Evolutionary conservation across 345 rosid species (phyloP).

Genomic region (Zanthoxylum bungeanum): DNA sequence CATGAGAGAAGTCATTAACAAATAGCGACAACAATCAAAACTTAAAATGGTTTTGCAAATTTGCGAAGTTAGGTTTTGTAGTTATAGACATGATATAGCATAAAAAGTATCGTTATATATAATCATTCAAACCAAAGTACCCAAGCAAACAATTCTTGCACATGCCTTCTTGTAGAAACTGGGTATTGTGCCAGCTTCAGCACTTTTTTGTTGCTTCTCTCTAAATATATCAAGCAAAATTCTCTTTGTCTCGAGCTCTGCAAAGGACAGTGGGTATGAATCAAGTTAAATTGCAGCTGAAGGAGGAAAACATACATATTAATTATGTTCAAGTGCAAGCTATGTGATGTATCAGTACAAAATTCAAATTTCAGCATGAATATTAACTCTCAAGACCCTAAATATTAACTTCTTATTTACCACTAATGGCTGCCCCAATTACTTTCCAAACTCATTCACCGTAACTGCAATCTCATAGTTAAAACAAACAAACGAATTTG

Average conservation of each 20-base stretch:
- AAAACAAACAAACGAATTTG: not conserved
- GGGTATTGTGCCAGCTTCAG: conserved; percentile 86
- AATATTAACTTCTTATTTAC: too few species aligned
- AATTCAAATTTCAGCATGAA: not conserved
- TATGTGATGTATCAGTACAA: not conserved
- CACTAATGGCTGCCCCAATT: too few species aligned
- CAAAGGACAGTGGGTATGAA: conserved; percentile 12
- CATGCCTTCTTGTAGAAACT: conserved; percentile 97
- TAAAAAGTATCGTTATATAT: not conserved
- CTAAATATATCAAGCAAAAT: conserved; percentile 97
- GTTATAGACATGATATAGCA: not conserved
- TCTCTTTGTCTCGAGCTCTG: conserved; percentile 97
- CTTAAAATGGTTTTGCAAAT: not conserved
- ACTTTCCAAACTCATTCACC: not conserved
- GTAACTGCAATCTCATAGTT: not conserved
- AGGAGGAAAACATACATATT: not conserved
- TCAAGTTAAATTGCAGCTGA: not conserved
- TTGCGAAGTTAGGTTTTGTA: not conserved
- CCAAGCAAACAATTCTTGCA: conserved; percentile 9
- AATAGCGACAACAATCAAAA: not conserved
- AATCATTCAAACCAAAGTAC: conserved; percentile 8
- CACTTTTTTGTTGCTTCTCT: conserved; percentile 91
- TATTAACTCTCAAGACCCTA: not conserved
- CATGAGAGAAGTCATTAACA: not conserved
- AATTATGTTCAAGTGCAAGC: not conserved